Conservation (phyloP, 2,329 filamentous ascomycete genomes). For the Fusarium newnesense region DNA sequence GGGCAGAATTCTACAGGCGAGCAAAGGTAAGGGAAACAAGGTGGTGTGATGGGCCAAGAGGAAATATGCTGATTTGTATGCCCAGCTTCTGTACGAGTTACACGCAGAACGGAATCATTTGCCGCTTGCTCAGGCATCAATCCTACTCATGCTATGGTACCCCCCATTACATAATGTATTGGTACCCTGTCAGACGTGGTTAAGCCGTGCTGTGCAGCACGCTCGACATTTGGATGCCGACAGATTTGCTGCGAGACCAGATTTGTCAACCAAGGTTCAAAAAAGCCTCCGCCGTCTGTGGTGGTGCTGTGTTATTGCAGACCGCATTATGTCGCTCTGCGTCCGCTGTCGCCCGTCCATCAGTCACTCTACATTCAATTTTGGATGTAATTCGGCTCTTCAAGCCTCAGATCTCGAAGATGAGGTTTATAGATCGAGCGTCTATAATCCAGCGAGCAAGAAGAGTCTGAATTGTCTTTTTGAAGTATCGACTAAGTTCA, state of each 20-base stretch:
- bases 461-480: background rate
- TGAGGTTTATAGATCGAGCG: background rate
- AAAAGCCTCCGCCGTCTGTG: background rate
- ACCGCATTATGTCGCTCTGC: background rate
- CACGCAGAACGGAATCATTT: background rate
- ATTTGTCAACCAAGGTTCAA: background rate
- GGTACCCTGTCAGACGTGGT: background rate
- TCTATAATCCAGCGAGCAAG: background rate
- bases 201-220: background rate
- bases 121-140: background rate
- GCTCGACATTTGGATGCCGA: background rate
- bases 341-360: background rate
- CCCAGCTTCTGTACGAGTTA: background rate
- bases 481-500: background rate
- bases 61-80: background rate
- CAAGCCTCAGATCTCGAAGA: background rate
- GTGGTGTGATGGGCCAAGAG: background rate
- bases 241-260: background rate
- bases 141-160: background rate
- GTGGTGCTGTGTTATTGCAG: background rate
- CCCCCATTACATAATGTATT: background rate
- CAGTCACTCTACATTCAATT: background rate
- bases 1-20: background rate
- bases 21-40: background rate
- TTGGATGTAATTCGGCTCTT: background rate